Conservation (phyloP, 2,329 filamentous ascomycete species). For the Aureobasidium vineae region DNA sequence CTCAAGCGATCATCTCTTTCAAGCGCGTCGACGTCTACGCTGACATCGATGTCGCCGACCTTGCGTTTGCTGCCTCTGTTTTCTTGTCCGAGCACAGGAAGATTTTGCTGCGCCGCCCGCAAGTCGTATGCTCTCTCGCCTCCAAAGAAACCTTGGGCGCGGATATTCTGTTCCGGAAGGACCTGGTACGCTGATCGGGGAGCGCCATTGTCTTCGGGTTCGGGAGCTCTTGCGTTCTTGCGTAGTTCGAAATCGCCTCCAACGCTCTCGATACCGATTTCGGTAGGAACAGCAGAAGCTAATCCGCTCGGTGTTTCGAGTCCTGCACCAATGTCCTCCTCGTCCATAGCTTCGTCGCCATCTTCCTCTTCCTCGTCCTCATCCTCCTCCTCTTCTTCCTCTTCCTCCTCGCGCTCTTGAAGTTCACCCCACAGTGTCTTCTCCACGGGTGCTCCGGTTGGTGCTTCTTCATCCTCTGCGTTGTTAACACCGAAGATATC, state of each 20-base stretch:
- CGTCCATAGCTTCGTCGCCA: slow-evolving; percentile 71
- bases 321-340: slow-evolving; percentile 64
- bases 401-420: slow-evolving; percentile 73
- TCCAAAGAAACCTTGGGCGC: slow-evolving; percentile 91
- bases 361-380: slow-evolving; percentile 69
- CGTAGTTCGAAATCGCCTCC: slow-evolving; percentile 87
- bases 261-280: slow-evolving; percentile 74
- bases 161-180: slow-evolving; percentile 81
- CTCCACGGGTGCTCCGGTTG: slow-evolving; percentile 72
- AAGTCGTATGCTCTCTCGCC: slow-evolving; percentile 93
- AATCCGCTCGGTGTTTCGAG: slow-evolving; percentile 75
- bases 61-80: slow-evolving; percentile 80
- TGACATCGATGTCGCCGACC: slow-evolving; percentile 90
- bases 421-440: slow-evolving; percentile 89
- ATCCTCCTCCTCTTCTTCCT: slow-evolving; percentile 62
- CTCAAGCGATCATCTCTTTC: slow-evolving; percentile 71
- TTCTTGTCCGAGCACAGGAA: slow-evolving; percentile 73
- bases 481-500: slow-evolving; percentile 85
- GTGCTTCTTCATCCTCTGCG: slow-evolving; percentile 59
- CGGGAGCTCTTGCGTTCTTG: slow-evolving; percentile 78
- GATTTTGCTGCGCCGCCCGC: slow-evolving; percentile 52
- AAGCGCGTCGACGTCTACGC: slow-evolving; percentile 81
- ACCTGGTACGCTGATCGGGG: slow-evolving; percentile 78
- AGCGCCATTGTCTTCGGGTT: slow-evolving; percentile 72
- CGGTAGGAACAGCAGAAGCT: slow-evolving; percentile 75